phyloP scores from a whole-genome alignment of 495 filamentous ascomycete species.

The Lasiosphaeria hispida region DNA sequence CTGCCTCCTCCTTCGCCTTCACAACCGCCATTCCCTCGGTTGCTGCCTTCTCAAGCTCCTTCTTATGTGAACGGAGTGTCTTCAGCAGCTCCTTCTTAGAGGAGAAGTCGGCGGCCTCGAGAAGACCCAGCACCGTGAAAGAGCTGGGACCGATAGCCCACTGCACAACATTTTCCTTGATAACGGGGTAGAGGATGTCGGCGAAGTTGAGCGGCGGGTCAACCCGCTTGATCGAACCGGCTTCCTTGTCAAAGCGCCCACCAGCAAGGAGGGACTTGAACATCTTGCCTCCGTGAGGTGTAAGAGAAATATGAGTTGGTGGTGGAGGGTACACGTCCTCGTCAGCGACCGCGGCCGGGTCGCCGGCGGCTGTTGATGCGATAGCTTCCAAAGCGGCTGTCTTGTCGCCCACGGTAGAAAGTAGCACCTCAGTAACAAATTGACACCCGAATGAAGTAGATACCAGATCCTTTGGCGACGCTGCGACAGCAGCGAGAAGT shows the following conservation, averaged over 20 bases:
- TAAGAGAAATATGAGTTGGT: slow-evolving; percentile 52
- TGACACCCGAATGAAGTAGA: slow-evolving; percentile 80
- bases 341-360: slow-evolving; percentile 48
- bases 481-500: slow-evolving; percentile 68
- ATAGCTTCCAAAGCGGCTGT: slow-evolving; percentile 65
- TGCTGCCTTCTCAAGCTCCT: slow-evolving; percentile 48
- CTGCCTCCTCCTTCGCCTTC: slow-evolving; percentile 31
- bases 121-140: slow-evolving; percentile 75
- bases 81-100: slow-evolving; percentile 62
- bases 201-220: slow-evolving; percentile 81
- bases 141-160: slow-evolving; percentile 84
- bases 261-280: slow-evolving; percentile 85
- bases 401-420: slow-evolving; percentile 75
- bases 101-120: slow-evolving; percentile 77
- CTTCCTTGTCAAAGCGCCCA: slow-evolving; percentile 71
- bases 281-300: slow-evolving; percentile 73
- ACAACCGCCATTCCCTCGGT: slow-evolving; percentile 41
- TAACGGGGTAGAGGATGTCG: slow-evolving; percentile 69
- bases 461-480: slow-evolving; percentile 63
- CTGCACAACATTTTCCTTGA: slow-evolving; percentile 68
- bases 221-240: slow-evolving; percentile 63
- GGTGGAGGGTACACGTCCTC: slow-evolving; percentile 39
- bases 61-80: slow-evolving; percentile 59
- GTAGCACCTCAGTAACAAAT: slow-evolving; percentile 76
- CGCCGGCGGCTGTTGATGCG: slow-evolving; percentile 63